These are phyloP conservation scores for Sporothrix protearum DNA, from an alignment of 2,329 filamentous ascomycete species.

Conservation along the genomic window DNA sequence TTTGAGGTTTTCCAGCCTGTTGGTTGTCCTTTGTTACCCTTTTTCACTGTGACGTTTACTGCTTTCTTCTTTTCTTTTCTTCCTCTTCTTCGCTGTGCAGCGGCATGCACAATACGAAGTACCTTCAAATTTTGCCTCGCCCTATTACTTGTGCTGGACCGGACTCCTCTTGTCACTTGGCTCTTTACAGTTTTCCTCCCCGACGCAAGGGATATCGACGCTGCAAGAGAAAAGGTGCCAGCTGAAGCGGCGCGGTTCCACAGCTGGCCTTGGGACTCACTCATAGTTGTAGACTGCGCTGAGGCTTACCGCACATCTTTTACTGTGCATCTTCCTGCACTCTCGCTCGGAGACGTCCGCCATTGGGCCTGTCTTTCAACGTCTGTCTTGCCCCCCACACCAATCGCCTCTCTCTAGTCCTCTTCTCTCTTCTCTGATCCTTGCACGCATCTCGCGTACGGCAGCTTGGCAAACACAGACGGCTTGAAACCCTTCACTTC, in stretches of 20 bases:
- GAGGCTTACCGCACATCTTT: not conserved
- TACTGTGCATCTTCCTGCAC: not conserved
- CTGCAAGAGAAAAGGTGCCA: constrained; percentile 9
- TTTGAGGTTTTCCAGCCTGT: not conserved
- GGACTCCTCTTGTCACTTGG: not conserved
- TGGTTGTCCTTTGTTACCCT: not conserved
- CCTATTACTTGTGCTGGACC: not conserved
- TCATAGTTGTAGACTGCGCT: not conserved
- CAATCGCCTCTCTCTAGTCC: not conserved
- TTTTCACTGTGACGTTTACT: not conserved
- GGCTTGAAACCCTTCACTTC: not conserved
- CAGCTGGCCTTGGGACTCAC: not conserved
- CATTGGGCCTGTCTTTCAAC: not conserved
- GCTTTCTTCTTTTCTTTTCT: not conserved
- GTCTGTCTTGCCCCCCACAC: not conserved
- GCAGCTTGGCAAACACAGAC: not conserved
- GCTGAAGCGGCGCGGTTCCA: not conserved
- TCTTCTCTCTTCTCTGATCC: not conserved
- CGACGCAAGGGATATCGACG: constrained; percentile 19
- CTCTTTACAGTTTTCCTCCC: not conserved
- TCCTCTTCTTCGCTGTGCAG: not conserved
- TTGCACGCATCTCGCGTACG: not conserved
- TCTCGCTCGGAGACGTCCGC: not conserved
- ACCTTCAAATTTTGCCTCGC: too few relatives aligned
- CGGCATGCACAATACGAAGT: not conserved